Evolutionary conservation across 208 protist genomes (phyloP).

Genomic region (Crithidia expoeki): DNA sequence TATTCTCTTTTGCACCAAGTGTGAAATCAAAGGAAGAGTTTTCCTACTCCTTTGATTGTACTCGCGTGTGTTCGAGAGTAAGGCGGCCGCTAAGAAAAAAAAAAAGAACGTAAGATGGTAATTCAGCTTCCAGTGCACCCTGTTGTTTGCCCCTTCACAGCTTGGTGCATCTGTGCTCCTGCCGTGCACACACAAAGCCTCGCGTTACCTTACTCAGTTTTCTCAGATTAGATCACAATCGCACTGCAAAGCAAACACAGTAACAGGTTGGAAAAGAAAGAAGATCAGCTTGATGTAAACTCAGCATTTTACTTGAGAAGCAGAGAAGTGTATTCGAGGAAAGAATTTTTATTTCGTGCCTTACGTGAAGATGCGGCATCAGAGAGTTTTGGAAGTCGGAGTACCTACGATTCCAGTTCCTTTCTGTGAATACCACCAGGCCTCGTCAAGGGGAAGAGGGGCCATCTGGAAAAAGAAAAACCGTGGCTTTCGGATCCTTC

Average conservation of each 20-base stretch:
- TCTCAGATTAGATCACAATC: not conserved
- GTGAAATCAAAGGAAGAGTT: conserved; percentile 2
- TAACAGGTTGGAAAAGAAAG: not conserved
- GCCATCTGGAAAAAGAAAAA: not conserved
- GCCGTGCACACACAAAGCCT: not conserved
- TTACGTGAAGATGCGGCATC: not conserved
- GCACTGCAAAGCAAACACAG: not conserved
- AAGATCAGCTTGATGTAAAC: not conserved
- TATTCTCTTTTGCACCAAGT: conserved; percentile 5
- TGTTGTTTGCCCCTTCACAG: not conserved
- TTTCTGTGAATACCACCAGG: not conserved
- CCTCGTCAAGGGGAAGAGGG: not conserved
- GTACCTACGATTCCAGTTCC: not conserved
- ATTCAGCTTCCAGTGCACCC: not conserved
- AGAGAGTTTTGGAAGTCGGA: not conserved
- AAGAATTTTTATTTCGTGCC: not conserved
- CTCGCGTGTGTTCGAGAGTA: not conserved
- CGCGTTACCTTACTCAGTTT: not conserved
- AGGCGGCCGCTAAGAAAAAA: not conserved
- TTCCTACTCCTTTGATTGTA: conserved; percentile 1
- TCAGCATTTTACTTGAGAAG: not conserved
- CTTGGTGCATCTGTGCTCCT: no score
- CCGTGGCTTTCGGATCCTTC: not conserved
- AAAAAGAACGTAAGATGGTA: not conserved
- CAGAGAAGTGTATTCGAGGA: not conserved